Conservation (phyloP, 495 filamentous ascomycete species). For the Aspergillus bridgeri region DNA sequence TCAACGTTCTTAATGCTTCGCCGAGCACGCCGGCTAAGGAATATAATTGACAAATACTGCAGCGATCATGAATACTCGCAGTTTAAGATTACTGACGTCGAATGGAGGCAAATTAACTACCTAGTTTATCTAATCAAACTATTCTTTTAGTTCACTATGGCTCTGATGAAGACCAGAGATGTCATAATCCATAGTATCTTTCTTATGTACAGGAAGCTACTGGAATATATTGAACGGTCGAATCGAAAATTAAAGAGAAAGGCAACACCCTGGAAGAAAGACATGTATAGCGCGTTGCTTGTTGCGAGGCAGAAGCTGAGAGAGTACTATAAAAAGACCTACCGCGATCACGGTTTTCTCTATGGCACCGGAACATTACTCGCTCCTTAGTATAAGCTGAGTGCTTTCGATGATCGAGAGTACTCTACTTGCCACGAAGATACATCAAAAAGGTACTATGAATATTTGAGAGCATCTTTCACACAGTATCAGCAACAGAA, state of each 20-base stretch:
- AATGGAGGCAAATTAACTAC: not conserved
- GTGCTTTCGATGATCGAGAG: no score
- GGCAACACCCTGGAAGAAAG: not conserved
- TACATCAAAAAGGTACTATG: no score
- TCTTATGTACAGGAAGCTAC: not conserved
- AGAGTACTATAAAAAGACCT: no score
- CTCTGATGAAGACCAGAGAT: not conserved
- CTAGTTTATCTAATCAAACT: not conserved
- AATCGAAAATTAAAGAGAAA: not conserved
- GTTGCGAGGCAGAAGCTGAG: constrained; percentile 19
- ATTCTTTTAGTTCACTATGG: not conserved
- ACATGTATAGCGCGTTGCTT: not conserved
- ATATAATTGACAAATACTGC: not conserved
- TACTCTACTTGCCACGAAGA: no score
- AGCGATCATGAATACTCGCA: not conserved
- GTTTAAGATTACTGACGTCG: not conserved
- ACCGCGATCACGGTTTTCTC: no score
- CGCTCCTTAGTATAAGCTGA: no score
- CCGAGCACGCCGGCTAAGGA: not conserved
- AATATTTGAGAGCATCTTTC: no score
- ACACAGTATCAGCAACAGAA: no score
- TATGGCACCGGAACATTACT: no score
- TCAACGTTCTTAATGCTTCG: not conserved
- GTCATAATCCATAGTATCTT: not conserved
- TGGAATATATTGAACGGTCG: not conserved